These are phyloP conservation scores for Lichtheimia hyalospora DNA, from an alignment of 371 early-diverging fungal species.

Conservation along the genomic window DNA sequence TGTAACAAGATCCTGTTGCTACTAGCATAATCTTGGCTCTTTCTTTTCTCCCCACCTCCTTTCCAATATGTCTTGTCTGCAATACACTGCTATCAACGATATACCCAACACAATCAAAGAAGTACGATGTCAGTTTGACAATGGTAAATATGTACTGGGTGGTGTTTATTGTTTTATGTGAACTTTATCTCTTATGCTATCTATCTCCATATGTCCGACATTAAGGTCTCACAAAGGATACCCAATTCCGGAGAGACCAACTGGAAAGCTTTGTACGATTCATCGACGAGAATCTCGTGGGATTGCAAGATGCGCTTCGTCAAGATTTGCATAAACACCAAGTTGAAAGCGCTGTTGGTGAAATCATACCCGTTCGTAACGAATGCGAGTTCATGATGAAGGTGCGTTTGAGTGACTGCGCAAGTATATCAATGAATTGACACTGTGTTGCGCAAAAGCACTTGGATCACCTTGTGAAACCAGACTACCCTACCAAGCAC, in stretches of 20 bases:
- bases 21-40: not conserved
- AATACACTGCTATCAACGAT: slow-evolving; percentile 24
- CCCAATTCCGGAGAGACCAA: slow-evolving; percentile 74
- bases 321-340: slow-evolving; percentile 67
- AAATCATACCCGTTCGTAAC: slow-evolving; percentile 61
- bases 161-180: slow-evolving; percentile 2
- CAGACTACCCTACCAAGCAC: slow-evolving; percentile 24
- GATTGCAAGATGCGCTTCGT: slow-evolving; percentile 62
- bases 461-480: slow-evolving; percentile 33
- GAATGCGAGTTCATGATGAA: slow-evolving; percentile 67
- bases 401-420: slow-evolving; percentile 9
- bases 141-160: slow-evolving; percentile 29
- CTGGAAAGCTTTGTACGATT: slow-evolving; percentile 64
- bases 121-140: slow-evolving; percentile 46
- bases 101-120: slow-evolving; percentile 36
- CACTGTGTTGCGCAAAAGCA: slow-evolving; percentile 11
- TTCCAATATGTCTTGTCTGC: not conserved
- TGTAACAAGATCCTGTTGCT: too few relatives aligned
- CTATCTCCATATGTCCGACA: slow-evolving; percentile 40
- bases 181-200: slow-evolving; percentile 42
- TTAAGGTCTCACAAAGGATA: slow-evolving; percentile 51
- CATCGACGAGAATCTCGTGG: slow-evolving; percentile 65
- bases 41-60: not conserved
- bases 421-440: not conserved
- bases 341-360: slow-evolving; percentile 54